Evolutionary conservation across 768 basidiomycete species (phyloP), one percentile per base, ranked within the genome.

Genomic region (Amanita thiersii): DNA sequence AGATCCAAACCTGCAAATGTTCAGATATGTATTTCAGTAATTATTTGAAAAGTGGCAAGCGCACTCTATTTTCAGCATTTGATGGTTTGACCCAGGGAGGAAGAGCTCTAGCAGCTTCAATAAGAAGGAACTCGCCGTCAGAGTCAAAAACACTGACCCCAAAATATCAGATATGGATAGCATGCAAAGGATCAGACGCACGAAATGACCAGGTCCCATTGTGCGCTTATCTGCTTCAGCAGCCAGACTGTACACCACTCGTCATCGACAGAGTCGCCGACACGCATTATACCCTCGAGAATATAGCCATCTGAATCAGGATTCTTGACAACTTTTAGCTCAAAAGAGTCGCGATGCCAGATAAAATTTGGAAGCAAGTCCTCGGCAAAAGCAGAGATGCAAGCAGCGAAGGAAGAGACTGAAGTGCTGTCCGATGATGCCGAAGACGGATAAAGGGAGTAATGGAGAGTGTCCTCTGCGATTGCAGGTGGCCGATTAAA

Each of bases 171-270:
- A 24, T 39, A 9, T 45, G 20, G 39, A 18, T 12, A 34, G 35
- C 33, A 17, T 9, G 36, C 21, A 36, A 46, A 35, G 12, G 17
- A 40, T 29, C 8, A 43, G 20, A 56, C 73, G 44, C 50, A 92
- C 91, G 84, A 81, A 43, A 90, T 76, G 7, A 74, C 77, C 26
- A 92, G 59, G 49, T 91, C 84, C 84, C 85, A 93, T 47, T 76
- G 77, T 29, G 69, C 62, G 47, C 80, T 84, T 44, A 94, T 68
- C 59, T 88, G 75, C 51, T 70, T 73, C 44, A 98, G 64, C 35
- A 98, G 65, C 88, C 89, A 98, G 12, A 97, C 91, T 10, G 76
- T 72, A 56, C 81, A 83, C 96, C 96, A 99, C 61, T 99, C 96
- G 53, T 99, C 96, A 59, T 99, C 93, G n/a, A 98, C 75, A 39